Base-by-base conservation (phyloP, 1,284 basidiomycete species). In the Ustilago tritici region DNA sequence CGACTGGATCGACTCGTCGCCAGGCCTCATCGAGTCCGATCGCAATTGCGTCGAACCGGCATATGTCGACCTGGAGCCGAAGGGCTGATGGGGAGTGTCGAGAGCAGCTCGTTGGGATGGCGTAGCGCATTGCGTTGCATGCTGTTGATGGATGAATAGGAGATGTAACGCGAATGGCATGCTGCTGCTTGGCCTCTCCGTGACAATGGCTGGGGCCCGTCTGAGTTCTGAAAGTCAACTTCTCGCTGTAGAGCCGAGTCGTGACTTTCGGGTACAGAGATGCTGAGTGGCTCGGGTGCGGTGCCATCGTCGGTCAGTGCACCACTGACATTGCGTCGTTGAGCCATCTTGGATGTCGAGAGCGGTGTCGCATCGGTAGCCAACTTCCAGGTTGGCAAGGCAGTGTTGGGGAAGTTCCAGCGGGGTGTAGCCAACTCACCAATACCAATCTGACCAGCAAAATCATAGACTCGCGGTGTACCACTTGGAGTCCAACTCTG, bases 401-500 rank as follows among this genome's bases (percentile, higher is more conserved):
- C 58, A 5, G 69, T 61, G 41, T 64, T 53, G 4, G 75, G 60
- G 40, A 81, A 78, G 40, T 75, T 90, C 95, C 95, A 99, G 75
- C 95, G 90, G 43, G 96, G 96, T n/a, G 96, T 98, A 8, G 95
- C 89, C n/a, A 98, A 90, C 87, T 98, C 96, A 43, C 96, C 96
- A 11, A 98, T 93, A 23, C 96, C 96, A 61, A 98, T 91, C 47
- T 98, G 90, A 31, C 91, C 93, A 17, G 92, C 90, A 63, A 96
- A 90, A 88, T 99, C 95, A 76, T 92, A 76, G 32, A 78, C 56
- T 38, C 69, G 58, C 56, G 76, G 71, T 36, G 72, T 67, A 11
- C 50, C 60, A 52, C 69, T 56, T 3, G 75, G 66, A 4, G 56
- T 56, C 11, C 67, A 69, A 15, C 50, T 63, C 49, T 70, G 68